Base-by-base conservation (phyloP, 2,329 filamentous ascomycete species). In the Saccharata proteae region DNA sequence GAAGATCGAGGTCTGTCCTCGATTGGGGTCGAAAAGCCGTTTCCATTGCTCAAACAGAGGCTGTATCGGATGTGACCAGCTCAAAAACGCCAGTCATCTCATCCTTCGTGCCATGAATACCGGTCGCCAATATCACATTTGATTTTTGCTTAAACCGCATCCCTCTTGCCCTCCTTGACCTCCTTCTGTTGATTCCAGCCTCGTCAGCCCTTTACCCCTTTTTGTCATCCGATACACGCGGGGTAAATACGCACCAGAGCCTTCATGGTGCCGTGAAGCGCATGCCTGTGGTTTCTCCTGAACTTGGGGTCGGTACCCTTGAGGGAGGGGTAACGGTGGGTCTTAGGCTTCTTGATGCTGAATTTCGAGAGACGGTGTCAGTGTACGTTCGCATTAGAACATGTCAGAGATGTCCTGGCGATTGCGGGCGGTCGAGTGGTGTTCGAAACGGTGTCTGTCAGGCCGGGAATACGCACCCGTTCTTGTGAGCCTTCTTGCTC, bases 261-360 rank as follows among this genome's bases (percentile, higher is more conserved):
- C 73, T 83, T 92, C 74, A 83, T 85, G 62, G 86, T 98, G 65
- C 90, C 90, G 74, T 96, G 90, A 46, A 96, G 85, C 66, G 90
- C 90, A 77, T 98, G 88, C 74, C 85, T 84, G 74, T 98, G 90
- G 77, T 98, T 98, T 70, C 90, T 80, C 67, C 90, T 80, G 77
- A 98, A 98, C 79, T 98, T 98, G 62, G 90, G 86, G 71, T 98
- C 90, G 64, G 84, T 90, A 57, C 90, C 90, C 64, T 94, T 94
- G 58, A 98, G 80, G 53, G 88, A 96, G 48, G 90, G 90, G 73
- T 98, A 98, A 73, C 90, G 77, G 68, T 86, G 77, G 61, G 90
- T 96, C 78, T 93, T 94, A 48, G 90, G 90, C 81, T 94, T 96
- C 81, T 96, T 96, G 77, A 98, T 98, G 71, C 88, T 94, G 62